Percentiles rank a stretch among this genome's conserved stretches.
phyloP scores from a whole-genome alignment of 2,329 filamentous ascomycete genomes.

The Neurospora sp. region DNA sequence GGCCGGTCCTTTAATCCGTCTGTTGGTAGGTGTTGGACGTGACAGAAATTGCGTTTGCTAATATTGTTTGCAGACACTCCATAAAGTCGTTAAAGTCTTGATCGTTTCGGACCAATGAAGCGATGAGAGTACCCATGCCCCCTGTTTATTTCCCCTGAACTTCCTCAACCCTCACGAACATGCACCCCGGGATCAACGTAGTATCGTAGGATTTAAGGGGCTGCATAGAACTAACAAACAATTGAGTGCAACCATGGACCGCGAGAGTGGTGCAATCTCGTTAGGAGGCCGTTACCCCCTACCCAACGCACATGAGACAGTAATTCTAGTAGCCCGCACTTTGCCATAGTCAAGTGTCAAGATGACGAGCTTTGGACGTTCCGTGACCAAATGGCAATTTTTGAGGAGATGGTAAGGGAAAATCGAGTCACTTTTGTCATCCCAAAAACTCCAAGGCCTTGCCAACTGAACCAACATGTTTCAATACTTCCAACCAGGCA shows the following conservation, averaged over 20 bases:
- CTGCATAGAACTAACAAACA: background rate
- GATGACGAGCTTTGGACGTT: background rate
- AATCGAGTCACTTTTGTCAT: too few relatives aligned
- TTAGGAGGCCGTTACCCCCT: background rate
- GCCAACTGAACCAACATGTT: too few relatives aligned
- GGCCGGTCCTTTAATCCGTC: background rate
- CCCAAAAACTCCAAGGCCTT: too few relatives aligned
- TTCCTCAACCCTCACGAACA: background rate
- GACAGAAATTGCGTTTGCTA: background rate
- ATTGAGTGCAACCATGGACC: background rate
- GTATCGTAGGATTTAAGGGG: background rate
- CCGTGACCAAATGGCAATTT: too few relatives aligned
- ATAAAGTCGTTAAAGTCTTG: background rate
- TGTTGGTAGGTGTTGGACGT: background rate
- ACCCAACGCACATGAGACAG: background rate
- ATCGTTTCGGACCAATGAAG: background rate
- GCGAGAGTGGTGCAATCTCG: background rate
- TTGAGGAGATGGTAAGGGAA: too few relatives aligned
- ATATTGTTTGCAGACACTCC: background rate
- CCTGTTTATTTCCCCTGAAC: background rate
- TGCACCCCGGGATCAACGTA: background rate
- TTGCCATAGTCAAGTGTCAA: background rate
- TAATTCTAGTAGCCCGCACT: background rate
- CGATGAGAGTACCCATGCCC: background rate
- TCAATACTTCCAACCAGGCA: too few relatives aligned